A percentile compares a stretch with the other conserved stretches of the same genome.
phyloP scores from a whole-genome alignment of 139 green algal genomes.

The Tetraselmis chui region DNA sequence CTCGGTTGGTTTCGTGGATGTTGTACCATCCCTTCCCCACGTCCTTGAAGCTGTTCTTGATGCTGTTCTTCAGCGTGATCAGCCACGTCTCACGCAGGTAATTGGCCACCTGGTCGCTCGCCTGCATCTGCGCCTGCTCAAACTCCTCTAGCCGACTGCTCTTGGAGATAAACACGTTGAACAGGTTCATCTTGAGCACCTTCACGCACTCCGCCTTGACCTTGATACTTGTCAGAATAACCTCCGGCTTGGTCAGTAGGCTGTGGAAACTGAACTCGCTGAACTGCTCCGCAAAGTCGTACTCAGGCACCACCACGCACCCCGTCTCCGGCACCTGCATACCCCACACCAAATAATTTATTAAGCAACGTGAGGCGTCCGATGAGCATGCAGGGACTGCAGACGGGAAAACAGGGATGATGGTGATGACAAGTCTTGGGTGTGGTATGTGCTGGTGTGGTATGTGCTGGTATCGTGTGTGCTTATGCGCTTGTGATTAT shows the following conservation, averaged over 20 bases:
- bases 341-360: no score
- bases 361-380: no score
- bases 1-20: conserved; percentile 53
- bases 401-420: no score
- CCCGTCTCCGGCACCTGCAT: conserved; percentile 16
- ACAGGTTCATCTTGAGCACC: conserved; percentile 64
- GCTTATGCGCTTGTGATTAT: no score
- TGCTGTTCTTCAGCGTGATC: conserved; percentile 29
- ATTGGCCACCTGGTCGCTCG: conserved; percentile 38
- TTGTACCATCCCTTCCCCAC: conserved; percentile 85
- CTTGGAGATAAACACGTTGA: conserved; percentile 61
- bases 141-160: conserved; percentile 66
- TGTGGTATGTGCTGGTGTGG: no score
- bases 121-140: conserved; percentile 60
- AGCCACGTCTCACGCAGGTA: conserved; percentile 66
- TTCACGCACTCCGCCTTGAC: conserved; percentile 39
- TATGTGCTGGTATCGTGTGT: no score
- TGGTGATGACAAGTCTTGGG: no score
- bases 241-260: conserved; percentile 68
- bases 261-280: conserved; percentile 68
- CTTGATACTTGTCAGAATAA: conserved; percentile 45
- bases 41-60: conserved; percentile 39
- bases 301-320: conserved; percentile 36
- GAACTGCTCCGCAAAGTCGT: conserved; percentile 69
- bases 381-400: no score